Evolutionary conservation across 2,329 filamentous ascomycete genomes (phyloP), one percentile per base, ranked within the genome.

Genomic region (Dothistroma pini): DNA sequence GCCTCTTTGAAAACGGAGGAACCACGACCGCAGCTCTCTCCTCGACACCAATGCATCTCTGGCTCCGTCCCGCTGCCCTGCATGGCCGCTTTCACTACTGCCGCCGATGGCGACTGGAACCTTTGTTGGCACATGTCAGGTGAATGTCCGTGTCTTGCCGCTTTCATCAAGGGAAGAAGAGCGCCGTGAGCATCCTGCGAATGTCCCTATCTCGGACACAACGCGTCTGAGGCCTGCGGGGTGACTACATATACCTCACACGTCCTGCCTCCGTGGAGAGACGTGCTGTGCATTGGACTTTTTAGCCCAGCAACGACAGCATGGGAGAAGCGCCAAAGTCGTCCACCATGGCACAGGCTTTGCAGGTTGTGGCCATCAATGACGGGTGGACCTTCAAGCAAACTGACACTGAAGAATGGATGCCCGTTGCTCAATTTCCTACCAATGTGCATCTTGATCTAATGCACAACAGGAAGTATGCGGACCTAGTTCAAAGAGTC

Each of bases 391-490:
- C 69, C 11, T 80, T 81, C 74, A 81, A 77, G 70, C 76, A 80
- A 64, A 73, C 75, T 16, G 73, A 78, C 60, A 63, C 68, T 3
- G 68, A 72, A 21, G 69, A 78, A 35, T 81, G 79, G 79, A 68
- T 80, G 50, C 70, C 77, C 2, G 78, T 79, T 38, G 73, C 75
- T 50, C 72, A 66, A 50, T 77, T 81, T 7, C 79, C 79, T 6
- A 80, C 79, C 1, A 80, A 80, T 66, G 75, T 81, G 25, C 79
- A 81, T 63, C 68, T 80, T 53, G 79, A 81, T 61, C 69, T 81
- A 58, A 75, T 81, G 38, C 75, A 77, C 59, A 72, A 81, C 68
- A 73, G 75, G 57, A 78, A 76, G 79, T 80, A 72, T 62, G 75
- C 47, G 19, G 25, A 2, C 3, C 10, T 14, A 12, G 25, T 5